Percentiles rank a stretch among this genome's conserved stretches.
phyloP scores from a whole-genome alignment of 306 rosid species.

The Urtica urens region DNA sequence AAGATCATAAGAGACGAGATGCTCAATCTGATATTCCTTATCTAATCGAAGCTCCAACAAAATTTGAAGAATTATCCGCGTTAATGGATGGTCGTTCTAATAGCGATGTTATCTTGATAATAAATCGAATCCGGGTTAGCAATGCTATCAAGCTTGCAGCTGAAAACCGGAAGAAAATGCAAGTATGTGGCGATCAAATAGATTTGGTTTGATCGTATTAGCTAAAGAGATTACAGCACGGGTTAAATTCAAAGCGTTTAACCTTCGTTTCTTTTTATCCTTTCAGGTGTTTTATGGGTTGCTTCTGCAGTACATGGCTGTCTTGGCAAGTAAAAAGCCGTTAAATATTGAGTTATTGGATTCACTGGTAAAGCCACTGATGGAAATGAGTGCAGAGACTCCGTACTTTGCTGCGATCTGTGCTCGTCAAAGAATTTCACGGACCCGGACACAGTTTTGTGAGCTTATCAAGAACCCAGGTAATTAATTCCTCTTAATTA shows the following conservation, averaged over 20 bases:
- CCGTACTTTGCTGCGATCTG: slow-evolving; percentile 92
- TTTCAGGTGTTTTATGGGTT: slow-evolving; percentile 77
- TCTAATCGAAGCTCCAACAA: slow-evolving; percentile 82
- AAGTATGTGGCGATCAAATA: slow-evolving; percentile 31
- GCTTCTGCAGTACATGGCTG: slow-evolving; percentile 84
- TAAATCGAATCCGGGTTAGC: slow-evolving; percentile 70
- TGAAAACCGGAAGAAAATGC: slow-evolving; percentile 83
- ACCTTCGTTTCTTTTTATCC: too few relatives aligned
- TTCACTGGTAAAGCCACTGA: slow-evolving; percentile 68
- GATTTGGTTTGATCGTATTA: slow-evolving; percentile 10
- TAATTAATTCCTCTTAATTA: slow-evolving; percentile 14
- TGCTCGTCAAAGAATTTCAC: slow-evolving; percentile 79
- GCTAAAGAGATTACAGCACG: not conserved
- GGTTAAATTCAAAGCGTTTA: not conserved
- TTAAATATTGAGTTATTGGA: slow-evolving; percentile 55
- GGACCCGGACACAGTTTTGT: slow-evolving; percentile 52
- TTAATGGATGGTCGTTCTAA: slow-evolving; percentile 44
- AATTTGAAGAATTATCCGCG: slow-evolving; percentile 51
- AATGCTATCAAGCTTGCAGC: slow-evolving; percentile 76
- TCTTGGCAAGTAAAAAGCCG: slow-evolving; percentile 54
- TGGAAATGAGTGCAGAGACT: slow-evolving; percentile 78
- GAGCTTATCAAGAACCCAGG: slow-evolving; percentile 60
- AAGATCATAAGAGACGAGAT: slow-evolving; percentile 26
- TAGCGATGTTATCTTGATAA: slow-evolving; percentile 46
- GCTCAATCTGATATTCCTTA: slow-evolving; percentile 53